phyloP scores from a whole-genome alignment of 1,284 basidiomycete genomes.

The Sanghuangporus sanghuang region DNA sequence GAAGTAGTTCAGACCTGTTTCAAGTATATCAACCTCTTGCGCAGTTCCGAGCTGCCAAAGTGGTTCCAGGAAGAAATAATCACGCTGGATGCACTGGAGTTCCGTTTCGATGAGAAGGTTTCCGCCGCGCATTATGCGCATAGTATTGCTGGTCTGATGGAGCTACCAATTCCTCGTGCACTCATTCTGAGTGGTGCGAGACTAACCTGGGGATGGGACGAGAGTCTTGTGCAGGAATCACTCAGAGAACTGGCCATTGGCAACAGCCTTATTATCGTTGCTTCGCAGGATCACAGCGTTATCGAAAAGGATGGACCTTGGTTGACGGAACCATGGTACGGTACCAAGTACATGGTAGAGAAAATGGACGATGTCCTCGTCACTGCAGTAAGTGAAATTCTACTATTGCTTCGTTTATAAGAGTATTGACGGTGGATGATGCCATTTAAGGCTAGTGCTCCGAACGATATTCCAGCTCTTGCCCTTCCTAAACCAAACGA shows the following conservation, averaged over 20 bases:
- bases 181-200: constrained; percentile 72
- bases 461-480: constrained; percentile 64
- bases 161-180: constrained; percentile 77
- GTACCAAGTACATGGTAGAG: constrained; percentile 74
- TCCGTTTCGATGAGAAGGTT: constrained; percentile 86
- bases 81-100: constrained; percentile 70
- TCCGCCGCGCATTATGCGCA: constrained; percentile 80
- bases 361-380: constrained; percentile 64
- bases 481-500: constrained; percentile 79
- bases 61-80: constrained; percentile 81
- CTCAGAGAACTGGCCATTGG: constrained; percentile 58
- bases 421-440: neutral
- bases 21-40: constrained; percentile 86
- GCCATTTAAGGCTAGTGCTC: constrained; percentile 45
- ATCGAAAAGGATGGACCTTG: constrained; percentile 47
- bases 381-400: constrained; percentile 43
- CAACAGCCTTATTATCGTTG: constrained; percentile 69
- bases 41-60: constrained; percentile 60
- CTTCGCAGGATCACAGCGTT: constrained; percentile 66
- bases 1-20: constrained; percentile 71
- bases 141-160: constrained; percentile 72
- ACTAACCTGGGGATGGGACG: constrained; percentile 76
- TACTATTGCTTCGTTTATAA: neutral
- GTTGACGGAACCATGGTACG: constrained; percentile 81
- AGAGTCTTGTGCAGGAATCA: constrained; percentile 56